Conservation (phyloP, 768 basidiomycete species). For the Amanita thiersii region DNA sequence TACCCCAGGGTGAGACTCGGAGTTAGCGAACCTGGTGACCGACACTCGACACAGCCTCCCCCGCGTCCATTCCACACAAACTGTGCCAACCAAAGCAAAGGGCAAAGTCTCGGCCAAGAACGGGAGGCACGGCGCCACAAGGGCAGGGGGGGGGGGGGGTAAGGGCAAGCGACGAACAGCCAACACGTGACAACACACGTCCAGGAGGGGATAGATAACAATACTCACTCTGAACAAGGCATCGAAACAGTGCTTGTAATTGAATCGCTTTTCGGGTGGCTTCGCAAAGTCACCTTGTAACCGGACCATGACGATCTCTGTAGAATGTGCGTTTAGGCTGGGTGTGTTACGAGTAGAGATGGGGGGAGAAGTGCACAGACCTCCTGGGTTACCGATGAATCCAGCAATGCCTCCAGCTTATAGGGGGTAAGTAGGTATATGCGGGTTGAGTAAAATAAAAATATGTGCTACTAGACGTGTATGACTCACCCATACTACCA, state of each 20-base stretch:
- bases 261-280: conserved; percentile 79
- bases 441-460: conserved; percentile 7
- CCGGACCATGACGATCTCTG: conserved; percentile 80
- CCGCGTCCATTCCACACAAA: neutral
- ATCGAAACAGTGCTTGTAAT: conserved; percentile 87
- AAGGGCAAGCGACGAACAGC: neutral
- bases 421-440: conserved; percentile 6
- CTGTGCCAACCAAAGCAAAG: no score
- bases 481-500: conserved; percentile 72
- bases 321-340: neutral
- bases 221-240: conserved; percentile 72
- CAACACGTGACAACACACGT: neutral
- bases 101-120: no score
- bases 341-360: neutral
- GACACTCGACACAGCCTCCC: conserved; percentile 3
- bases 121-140: conserved; percentile 8
- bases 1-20: no score
- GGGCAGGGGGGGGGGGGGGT: neutral
- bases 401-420: conserved; percentile 83
- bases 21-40: no score
- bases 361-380: conserved; percentile 25
- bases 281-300: conserved; percentile 90
- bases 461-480: conserved; percentile 3
- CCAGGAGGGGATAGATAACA: neutral
- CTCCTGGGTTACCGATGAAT: conserved; percentile 82